Evolutionary conservation across 2,329 filamentous ascomycete genomes (phyloP), one percentile per base, ranked within the genome.

Genomic region (Colletotrichum shisoi): DNA sequence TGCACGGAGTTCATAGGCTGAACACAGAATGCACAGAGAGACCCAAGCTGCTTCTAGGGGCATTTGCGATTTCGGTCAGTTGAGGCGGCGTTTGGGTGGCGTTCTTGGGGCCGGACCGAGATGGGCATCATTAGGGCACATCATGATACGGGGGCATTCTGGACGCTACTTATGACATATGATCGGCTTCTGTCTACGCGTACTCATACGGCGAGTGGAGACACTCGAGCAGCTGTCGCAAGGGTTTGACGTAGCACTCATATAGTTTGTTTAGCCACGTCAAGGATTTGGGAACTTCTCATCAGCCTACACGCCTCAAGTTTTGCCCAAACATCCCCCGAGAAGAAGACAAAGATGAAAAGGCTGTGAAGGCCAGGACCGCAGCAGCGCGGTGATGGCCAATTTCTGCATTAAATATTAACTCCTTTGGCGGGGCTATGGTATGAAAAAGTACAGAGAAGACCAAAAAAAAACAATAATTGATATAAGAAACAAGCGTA

Each of bases 1-100:
- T 82, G 83, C 69, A 87, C 86, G 34, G 89, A 91, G 76, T 91
- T 91, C 73, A 87, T 92, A 73, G 89, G 88, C 34, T 90, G 75
- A 83, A 39, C 27, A n/a, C 27, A 13, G 27, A 34, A 15, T 39
- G 51, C 17, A 17, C 1, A 13, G 31, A 12, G 1, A 15, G 21
- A 24, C 12, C 37, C 7, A 15, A 4, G 17, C 11, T 52, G 17
- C 13, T 21, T 31, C 5, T 19, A 19, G 13, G 4, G 9, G 17
- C 11, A 31, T n/a, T 19, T 37, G 3, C 31, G n/a, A n/a, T 11
- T 12, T 52, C n/a, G 37, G 5, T 13, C 15, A 21, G 17, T 15
- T 39, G 31, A 21, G 4, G 12, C 8, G 34, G 51, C 31, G 49
- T 37, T 52, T 11, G 4, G 34, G 11, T 37, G 51, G 34, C 12